A percentile compares a stretch with the other conserved stretches of the same genome.
Conservation (phyloP, 2,329 filamentous ascomycete species). For the Cladosporium sp. region DNA sequence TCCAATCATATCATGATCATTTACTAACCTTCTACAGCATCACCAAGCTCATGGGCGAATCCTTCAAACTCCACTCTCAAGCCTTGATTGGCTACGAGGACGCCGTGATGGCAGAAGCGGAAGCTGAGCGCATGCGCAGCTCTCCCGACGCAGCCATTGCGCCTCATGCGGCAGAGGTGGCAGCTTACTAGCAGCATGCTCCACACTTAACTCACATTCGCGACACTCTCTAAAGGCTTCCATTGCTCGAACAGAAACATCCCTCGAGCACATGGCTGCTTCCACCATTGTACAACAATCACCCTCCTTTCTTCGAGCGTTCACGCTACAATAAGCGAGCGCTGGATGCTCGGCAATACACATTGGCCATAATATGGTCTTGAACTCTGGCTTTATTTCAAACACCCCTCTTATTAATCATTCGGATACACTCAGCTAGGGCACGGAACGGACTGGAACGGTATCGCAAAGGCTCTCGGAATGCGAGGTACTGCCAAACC, state of each 20-base stretch:
- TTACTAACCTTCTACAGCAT: constrained; percentile 63
- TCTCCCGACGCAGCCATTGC: constrained; percentile 26
- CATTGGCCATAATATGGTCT: background rate
- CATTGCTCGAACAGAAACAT: background rate
- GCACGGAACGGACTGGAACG: constrained; percentile 14
- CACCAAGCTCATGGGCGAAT: constrained; percentile 94
- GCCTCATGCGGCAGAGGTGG: constrained; percentile 34
- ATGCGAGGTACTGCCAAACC: constrained; percentile 9
- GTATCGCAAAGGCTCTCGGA: constrained; percentile 12
- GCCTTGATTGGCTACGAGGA: constrained; percentile 94
- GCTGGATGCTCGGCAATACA: constrained; percentile 15
- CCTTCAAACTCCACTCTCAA: constrained; percentile 95
- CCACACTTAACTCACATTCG: constrained; percentile 4
- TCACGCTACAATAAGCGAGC: constrained; percentile 7
- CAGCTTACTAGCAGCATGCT: constrained; percentile 30
- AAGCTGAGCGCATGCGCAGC: constrained; percentile 25
- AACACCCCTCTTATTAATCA: constrained; percentile 12
- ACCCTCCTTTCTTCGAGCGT: constrained; percentile 16
- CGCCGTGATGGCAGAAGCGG: constrained; percentile 54
- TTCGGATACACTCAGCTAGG: constrained; percentile 16
- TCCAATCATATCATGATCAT: background rate
- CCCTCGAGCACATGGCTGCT: background rate
- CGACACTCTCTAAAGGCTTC: constrained; percentile 4
- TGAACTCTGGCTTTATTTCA: background rate
- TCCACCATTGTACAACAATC: constrained; percentile 8